phyloP scores from a whole-genome alignment of 2,329 filamentous ascomycete species.

The Sarocladiaceae sp. region DNA sequence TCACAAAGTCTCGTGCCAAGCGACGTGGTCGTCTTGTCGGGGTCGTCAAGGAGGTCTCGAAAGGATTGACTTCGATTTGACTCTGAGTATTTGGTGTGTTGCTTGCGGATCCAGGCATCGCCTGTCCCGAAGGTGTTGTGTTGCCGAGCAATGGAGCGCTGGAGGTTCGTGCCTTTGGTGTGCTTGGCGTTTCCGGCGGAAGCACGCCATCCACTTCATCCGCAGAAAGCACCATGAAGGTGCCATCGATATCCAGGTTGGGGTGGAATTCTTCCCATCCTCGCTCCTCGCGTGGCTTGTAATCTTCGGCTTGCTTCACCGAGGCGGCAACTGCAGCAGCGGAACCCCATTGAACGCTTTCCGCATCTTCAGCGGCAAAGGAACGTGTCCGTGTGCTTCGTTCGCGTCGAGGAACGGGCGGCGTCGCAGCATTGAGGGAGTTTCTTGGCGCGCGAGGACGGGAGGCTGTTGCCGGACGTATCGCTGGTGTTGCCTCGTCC shows the following conservation, averaged over 20 bases:
- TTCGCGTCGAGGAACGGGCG: slow-evolving; percentile 47
- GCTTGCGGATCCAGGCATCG: slow-evolving; percentile 35
- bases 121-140: slow-evolving; percentile 40
- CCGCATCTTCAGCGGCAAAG: slow-evolving; percentile 45
- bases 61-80: slow-evolving; percentile 23
- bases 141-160: slow-evolving; percentile 30
- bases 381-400: slow-evolving; percentile 48
- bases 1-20: slow-evolving; percentile 43
- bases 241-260: slow-evolving; percentile 81
- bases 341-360: slow-evolving; percentile 70
- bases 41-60: slow-evolving; percentile 23
- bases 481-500: slow-evolving; percentile 46
- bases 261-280: slow-evolving; percentile 98
- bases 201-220: slow-evolving; percentile 77
- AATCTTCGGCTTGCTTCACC: slow-evolving; percentile 86
- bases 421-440: slow-evolving; percentile 28
- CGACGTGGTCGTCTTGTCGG: slow-evolving; percentile 33
- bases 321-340: slow-evolving; percentile 85
- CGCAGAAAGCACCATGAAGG: slow-evolving; percentile 70
- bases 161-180: slow-evolving; percentile 25
- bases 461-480: slow-evolving; percentile 37
- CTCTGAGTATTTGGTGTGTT: slow-evolving; percentile 35
- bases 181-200: slow-evolving; percentile 33
- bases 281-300: slow-evolving; percentile 93
- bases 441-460: slow-evolving; percentile 46